phyloP scores from a whole-genome alignment of 148 eudicot genomes.

The Arctostaphylos glauca region DNA sequence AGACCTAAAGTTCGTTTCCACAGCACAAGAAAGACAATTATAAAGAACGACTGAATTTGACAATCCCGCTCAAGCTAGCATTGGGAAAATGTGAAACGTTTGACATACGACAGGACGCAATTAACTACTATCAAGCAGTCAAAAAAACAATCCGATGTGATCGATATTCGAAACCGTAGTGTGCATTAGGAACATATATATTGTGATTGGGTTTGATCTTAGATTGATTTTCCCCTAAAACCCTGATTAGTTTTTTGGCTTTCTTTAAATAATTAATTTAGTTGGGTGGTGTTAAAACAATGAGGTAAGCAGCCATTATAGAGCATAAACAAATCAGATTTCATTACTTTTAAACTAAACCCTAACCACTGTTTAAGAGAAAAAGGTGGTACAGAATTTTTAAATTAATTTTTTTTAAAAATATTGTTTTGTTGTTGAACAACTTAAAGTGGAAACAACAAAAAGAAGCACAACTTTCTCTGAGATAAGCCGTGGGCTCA shows the following conservation, averaged over 20 bases:
- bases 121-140: too few species aligned
- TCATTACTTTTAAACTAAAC: conserved; percentile 24
- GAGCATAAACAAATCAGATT: neutral
- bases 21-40: too few species aligned
- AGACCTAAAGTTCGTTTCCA: too few species aligned
- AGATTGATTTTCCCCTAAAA: neutral
- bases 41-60: neutral
- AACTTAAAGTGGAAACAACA: neutral
- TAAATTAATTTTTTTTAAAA: neutral
- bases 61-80: too few species aligned
- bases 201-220: neutral
- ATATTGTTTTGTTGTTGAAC: neutral
- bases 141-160: too few species aligned
- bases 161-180: neutral
- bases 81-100: too few species aligned
- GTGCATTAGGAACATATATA: too few species aligned
- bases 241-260: neutral
- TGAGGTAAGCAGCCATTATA: conserved; percentile 15
- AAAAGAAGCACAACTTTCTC: conserved; percentile 20
- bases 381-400: conserved; percentile 6
- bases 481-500: neutral
- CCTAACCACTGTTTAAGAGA: conserved; percentile 29
- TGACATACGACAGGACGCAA: too few species aligned
- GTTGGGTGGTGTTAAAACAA: neutral
- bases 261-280: neutral